These are phyloP conservation scores for Zangia roseola DNA, from an alignment of 768 basidiomycete species.

Conservation along the genomic window DNA sequence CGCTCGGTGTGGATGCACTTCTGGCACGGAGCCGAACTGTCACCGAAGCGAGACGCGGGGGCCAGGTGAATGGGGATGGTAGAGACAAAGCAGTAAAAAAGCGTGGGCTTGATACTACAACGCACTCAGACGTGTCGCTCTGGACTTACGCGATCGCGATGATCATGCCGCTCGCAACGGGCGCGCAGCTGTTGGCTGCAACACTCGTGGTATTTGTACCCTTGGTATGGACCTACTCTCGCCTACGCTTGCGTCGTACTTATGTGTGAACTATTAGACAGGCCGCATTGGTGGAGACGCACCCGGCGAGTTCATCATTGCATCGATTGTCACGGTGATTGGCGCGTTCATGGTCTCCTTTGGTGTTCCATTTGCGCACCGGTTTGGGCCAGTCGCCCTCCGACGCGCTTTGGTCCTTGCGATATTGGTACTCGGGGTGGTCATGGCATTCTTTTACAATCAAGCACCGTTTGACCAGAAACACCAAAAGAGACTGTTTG, in stretches of 20 bases:
- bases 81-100: neutral
- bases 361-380: slow-evolving; percentile 68
- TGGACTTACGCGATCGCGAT: slow-evolving; percentile 64
- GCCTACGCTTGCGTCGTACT: slow-evolving; percentile 8
- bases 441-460: slow-evolving; percentile 61
- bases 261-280: slow-evolving; percentile 45
- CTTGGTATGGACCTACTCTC: slow-evolving; percentile 44
- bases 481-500: slow-evolving; percentile 87
- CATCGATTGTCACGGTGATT: slow-evolving; percentile 63
- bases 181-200: slow-evolving; percentile 54
- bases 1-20: slow-evolving; percentile 53
- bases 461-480: slow-evolving; percentile 70
- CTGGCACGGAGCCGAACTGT: slow-evolving; percentile 27
- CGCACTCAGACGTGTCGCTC: slow-evolving; percentile 45
- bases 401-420: slow-evolving; percentile 43
- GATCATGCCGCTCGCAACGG: slow-evolving; percentile 52
- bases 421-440: slow-evolving; percentile 43
- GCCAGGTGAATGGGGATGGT: slow-evolving; percentile 3
- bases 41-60: neutral
- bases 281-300: slow-evolving; percentile 81
- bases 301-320: slow-evolving; percentile 88
- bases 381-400: slow-evolving; percentile 51
- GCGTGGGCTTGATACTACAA: neutral
- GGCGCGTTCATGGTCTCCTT: slow-evolving; percentile 61
- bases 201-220: slow-evolving; percentile 90